Base-by-base conservation (phyloP, 129 eudicot genomes). In the Centrapalus pauciflorus region DNA sequence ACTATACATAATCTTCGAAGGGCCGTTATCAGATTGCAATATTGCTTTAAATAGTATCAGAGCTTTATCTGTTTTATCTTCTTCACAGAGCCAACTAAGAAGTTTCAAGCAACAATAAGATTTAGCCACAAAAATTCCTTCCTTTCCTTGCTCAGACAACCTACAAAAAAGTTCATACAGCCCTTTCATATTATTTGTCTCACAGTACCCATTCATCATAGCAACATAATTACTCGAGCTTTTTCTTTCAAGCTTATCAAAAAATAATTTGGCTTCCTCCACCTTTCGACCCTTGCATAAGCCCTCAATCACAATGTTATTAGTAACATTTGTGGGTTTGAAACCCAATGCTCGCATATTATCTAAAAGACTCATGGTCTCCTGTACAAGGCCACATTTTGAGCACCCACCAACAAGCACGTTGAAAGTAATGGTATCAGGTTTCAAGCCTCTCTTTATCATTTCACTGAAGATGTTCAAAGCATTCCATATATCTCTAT, bases 121-220 rank as follows among this genome's bases (percentile, higher is more conserved):
- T 72, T 66, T 83, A 27, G 66, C 68, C 38, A 71, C 34, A 17
- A 61, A 4, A 61, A 73, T n/a, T 21, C 79, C 80, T 64, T 69
- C 71, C 52, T 74, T 75, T 21, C 74, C 85, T 78, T 79, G 84
- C 50, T 76, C 68, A 28, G 77, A 69, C 19, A 91, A 65, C 35
- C 24, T 48, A 37, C 34, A 25, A 72, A 87, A 91, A 58, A 87
- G 70, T 45, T 76, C 25, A 74, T 72, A 85, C 2, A 94, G 90
- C 8, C 82, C 50, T 21, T 13, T 46, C 32, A 70, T 55, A 51
- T 74, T 66, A 33, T 73, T 58, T 11, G 82, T 73, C 57, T 84
- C 85, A 78, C 93, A 90, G 29, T 77, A 90, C 48, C 88, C 86
- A 23, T 67, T 80, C 14, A 90, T 58, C 93, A 83, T 82, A 56